Percentiles rank a stretch among this genome's conserved stretches.
phyloP scores from a whole-genome alignment of 768 basidiomycete genomes.

The Tylopilus rubrobrunneus region DNA sequence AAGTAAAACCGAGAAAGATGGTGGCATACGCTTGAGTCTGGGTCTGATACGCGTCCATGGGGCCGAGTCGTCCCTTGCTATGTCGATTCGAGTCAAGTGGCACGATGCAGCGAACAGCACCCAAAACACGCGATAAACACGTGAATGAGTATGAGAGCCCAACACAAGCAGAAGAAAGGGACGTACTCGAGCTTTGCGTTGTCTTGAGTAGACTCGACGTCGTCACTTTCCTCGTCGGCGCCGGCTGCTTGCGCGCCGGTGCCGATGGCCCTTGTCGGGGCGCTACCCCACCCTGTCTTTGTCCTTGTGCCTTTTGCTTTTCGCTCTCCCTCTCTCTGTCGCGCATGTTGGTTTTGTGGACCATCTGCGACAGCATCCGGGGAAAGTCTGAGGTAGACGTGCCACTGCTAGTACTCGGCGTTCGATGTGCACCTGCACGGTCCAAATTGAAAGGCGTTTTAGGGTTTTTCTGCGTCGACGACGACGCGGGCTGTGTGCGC shows the following conservation, averaged over 20 bases:
- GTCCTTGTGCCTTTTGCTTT: not conserved
- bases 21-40: constrained; percentile 15
- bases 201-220: constrained; percentile 9
- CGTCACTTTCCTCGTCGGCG: constrained; percentile 7
- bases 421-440: not conserved
- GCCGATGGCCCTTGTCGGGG: not conserved
- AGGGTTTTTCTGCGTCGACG: not conserved
- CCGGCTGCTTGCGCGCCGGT: constrained; percentile 16
- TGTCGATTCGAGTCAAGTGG: not conserved
- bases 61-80: constrained; percentile 4
- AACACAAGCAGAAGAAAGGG: no score
- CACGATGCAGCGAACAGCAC: not conserved
- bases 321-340: constrained; percentile 9
- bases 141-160: not conserved
- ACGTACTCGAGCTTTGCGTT: constrained; percentile 23
- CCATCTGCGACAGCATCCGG: constrained; percentile 14
- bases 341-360: not conserved
- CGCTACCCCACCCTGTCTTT: not conserved
- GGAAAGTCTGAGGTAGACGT: constrained; percentile 19
- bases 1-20: not conserved
- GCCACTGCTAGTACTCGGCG: not conserved
- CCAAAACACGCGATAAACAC: not conserved
- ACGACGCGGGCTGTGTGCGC: constrained; percentile 8
- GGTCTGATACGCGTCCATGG: constrained; percentile 15
- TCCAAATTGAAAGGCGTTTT: no score